phyloP scores from a whole-genome alignment of 768 basidiomycete genomes.

The Thelephora ganbajun region DNA sequence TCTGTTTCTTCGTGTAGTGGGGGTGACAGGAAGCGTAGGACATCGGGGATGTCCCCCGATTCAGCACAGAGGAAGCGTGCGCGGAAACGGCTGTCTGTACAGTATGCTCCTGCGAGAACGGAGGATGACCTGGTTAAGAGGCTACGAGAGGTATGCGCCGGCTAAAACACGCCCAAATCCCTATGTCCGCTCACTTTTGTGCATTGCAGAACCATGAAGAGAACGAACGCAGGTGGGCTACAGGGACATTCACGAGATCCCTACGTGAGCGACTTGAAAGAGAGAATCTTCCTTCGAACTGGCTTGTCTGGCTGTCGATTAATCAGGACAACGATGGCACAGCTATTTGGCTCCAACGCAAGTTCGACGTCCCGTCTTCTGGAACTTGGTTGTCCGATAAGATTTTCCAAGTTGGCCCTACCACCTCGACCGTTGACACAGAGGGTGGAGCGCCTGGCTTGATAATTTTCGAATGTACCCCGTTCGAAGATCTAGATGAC shows the following conservation, averaged over 20 bases:
- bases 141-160: constrained; percentile 47
- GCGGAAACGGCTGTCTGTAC: constrained; percentile 22
- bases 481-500: constrained; percentile 45
- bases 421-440: constrained; percentile 15
- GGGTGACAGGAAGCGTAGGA: constrained; percentile 14
- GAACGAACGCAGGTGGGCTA: constrained; percentile 60
- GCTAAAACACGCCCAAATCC: constrained; percentile 1
- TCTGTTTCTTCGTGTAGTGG: not conserved
- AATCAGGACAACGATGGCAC: constrained; percentile 63
- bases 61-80: constrained; percentile 15
- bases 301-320: constrained; percentile 63
- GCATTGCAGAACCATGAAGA: constrained; percentile 50
- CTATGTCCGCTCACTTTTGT: not conserved
- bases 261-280: constrained; percentile 19
- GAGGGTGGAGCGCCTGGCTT: constrained; percentile 40
- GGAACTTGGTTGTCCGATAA: constrained; percentile 47
- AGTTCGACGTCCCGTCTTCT: constrained; percentile 55
- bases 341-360: constrained; percentile 68
- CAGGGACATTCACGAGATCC: constrained; percentile 48
- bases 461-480: constrained; percentile 65
- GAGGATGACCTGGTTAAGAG: constrained; percentile 54
- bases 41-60: constrained; percentile 9
- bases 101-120: constrained; percentile 39
- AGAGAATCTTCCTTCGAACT: constrained; percentile 22
- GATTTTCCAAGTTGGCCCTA: constrained; percentile 43